Base-by-base conservation (phyloP, 345 rosid species). In the Zanthoxylum bungeanum region DNA sequence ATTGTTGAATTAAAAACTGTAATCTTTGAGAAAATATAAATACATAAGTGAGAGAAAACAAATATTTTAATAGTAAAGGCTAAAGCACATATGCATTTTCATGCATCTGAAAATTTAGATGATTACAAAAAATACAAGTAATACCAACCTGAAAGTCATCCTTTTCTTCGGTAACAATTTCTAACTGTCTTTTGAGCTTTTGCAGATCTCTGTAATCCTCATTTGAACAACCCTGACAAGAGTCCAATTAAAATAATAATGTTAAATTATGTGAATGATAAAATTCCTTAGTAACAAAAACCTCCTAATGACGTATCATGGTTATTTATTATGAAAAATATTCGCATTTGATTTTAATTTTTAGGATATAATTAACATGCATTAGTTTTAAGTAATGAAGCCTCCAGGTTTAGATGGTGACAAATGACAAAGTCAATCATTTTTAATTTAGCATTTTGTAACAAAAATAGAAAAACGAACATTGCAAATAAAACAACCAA, bases 101-200 rank as follows among this genome's bases (percentile, higher is more conserved):
- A n/a, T 31, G 30, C 2, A 5, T 68, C 9, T 55, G 12, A 67
- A 40, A 65, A 17, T 33, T 33, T 8, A 1, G 12, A 66, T 33
- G 6, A 60, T 24, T 50, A 28, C 49, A 44, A 0, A 47, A 52
- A 22, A 36, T 71, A 51, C 37, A 24, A 46, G 30, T 21, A 31
- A 21, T 59, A 79, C 92, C 74, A 53, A 92, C 99, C 96, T 95
- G 77, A 31, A 88, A 77, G 63, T 81, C 83, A 67, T 82, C 79
- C 77, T 88, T 92, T 78, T 95, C 93, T 67, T 61, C 75, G 22
- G 64, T 78, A 39, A 89, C 79, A 40, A 84, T 63, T 67, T 90
- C 87, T 71, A 87, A 66, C 71, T 85, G 88, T 76, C 67, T 83
- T 82, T 76, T 91, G 64, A 92, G 89, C 76, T 82, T 72, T 78